phyloP scores from a whole-genome alignment of 257 asterid species.

The Coffea canephora region DNA sequence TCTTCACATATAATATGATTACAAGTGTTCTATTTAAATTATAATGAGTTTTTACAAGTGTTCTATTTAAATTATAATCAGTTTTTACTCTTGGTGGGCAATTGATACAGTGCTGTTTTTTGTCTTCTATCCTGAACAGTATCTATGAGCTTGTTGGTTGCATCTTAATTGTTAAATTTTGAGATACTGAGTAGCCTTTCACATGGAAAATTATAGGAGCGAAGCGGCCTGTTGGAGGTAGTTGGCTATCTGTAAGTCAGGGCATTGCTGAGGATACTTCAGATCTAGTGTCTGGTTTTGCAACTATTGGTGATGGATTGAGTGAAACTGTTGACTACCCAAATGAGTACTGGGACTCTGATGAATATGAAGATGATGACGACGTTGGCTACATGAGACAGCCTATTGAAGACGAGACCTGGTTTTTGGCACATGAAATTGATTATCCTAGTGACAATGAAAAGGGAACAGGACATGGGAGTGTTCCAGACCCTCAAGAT shows the following conservation, averaged over 20 bases:
- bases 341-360: slow-evolving; percentile 95
- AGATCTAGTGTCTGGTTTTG: slow-evolving; percentile 95
- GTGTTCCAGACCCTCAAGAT: slow-evolving; percentile 79
- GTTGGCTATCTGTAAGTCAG: slow-evolving; percentile 94
- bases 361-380: slow-evolving; percentile 93
- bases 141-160: neutral
- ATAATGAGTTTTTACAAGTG: neutral
- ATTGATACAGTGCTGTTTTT: neutral
- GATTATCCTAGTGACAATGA: slow-evolving; percentile 97
- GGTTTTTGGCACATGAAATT: slow-evolving; percentile 97
- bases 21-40: neutral
- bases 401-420: slow-evolving; percentile 96
- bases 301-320: slow-evolving; percentile 88
- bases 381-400: slow-evolving; percentile 97
- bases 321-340: slow-evolving; percentile 86
- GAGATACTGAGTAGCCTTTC: neutral
- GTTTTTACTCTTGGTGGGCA: neutral
- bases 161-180: neutral
- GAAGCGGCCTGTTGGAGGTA: slow-evolving; percentile 67
- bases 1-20: neutral
- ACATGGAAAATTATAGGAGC: slow-evolving; percentile 42
- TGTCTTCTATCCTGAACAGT: neutral
- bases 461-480: slow-evolving; percentile 77
- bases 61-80: neutral
- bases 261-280: slow-evolving; percentile 94